phyloP scores from a whole-genome alignment of 768 basidiomycete genomes.

The Mycena haematopus region DNA sequence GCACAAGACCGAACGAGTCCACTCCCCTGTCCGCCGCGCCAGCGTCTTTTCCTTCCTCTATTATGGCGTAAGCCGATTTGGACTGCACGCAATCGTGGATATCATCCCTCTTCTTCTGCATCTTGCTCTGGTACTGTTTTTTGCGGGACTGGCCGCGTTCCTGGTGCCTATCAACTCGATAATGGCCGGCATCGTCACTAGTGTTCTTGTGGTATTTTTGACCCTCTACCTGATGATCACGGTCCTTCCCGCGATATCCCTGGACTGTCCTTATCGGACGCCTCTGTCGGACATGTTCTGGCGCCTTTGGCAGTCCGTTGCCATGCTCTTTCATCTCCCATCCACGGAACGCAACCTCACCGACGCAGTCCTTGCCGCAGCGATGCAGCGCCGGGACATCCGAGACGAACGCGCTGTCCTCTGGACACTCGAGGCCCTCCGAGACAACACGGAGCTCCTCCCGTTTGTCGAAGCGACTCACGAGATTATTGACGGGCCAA shows the following conservation, averaged over 20 bases:
- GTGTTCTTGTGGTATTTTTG: constrained; percentile 1
- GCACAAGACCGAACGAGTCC: constrained; percentile 4
- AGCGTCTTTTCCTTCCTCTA: constrained; percentile 19
- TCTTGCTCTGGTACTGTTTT: constrained; percentile 10
- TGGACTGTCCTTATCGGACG: constrained; percentile 21
- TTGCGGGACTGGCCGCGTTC: constrained; percentile 12
- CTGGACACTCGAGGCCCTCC: constrained; percentile 24
- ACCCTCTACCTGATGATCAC: constrained; percentile 9
- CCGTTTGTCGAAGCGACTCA: constrained; percentile 24
- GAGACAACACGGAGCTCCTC: constrained; percentile 21
- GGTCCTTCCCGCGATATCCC: not conserved
- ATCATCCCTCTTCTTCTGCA: constrained; percentile 21
- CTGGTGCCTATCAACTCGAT: constrained; percentile 12
- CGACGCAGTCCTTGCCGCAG: constrained; percentile 5
- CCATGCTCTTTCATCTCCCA: constrained; percentile 1
- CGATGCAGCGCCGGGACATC: constrained; percentile 11
- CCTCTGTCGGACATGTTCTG: constrained; percentile 18
- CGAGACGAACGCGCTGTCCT: constrained; percentile 24
- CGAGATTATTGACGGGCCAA: constrained; percentile 18
- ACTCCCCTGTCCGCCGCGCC: constrained; percentile 16
- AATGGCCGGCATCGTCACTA: constrained; percentile 7
- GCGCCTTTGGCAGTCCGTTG: constrained; percentile 1
- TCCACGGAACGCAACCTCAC: constrained; percentile 10
- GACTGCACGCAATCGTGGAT: constrained; percentile 22
- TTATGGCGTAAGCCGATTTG: constrained; percentile 14